These are phyloP conservation scores for Geotrichum aggregatum DNA, from an alignment of 1,139 yeast genomes.

Conservation along the genomic window DNA sequence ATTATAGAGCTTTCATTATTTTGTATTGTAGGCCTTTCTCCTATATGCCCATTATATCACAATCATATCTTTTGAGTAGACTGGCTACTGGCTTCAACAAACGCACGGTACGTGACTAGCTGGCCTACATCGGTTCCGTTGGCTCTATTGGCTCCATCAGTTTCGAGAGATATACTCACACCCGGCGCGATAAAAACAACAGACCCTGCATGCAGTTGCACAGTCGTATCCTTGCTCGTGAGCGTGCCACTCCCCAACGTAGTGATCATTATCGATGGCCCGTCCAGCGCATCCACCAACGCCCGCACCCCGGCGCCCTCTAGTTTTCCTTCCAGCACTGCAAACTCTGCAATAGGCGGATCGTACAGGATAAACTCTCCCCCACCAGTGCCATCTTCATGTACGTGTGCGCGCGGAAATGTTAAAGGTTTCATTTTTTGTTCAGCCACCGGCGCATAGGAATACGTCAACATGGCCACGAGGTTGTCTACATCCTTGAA, in stretches of 20 bases:
- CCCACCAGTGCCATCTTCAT: constrained; percentile 55
- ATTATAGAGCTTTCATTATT: too few species aligned
- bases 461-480: constrained; percentile 86
- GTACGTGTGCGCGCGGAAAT: constrained; percentile 65
- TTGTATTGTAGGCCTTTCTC: too few species aligned
- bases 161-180: constrained; percentile 57
- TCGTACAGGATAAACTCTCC: constrained; percentile 60
- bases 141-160: too few species aligned
- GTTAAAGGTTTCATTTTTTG: constrained; percentile 77
- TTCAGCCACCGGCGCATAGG: constrained; percentile 82
- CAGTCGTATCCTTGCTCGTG: constrained; percentile 43
- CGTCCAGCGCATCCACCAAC: constrained; percentile 63
- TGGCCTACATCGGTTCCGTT: constrained; percentile 26
- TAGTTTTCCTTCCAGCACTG: constrained; percentile 76
- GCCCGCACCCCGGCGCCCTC: constrained; percentile 45
- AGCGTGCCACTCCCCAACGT: constrained; percentile 72
- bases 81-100: constrained; percentile 23
- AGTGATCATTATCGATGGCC: constrained; percentile 84
- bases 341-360: constrained; percentile 95
- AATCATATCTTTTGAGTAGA: too few species aligned
- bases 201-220: constrained; percentile 59
- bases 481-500: constrained; percentile 89
- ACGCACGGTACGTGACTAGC: constrained; percentile 30
- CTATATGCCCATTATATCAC: too few species aligned
- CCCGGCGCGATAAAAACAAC: constrained; percentile 84